phyloP scores from a whole-genome alignment of 2,329 filamentous ascomycete species.

The Colletotrichum ledebouriae region DNA sequence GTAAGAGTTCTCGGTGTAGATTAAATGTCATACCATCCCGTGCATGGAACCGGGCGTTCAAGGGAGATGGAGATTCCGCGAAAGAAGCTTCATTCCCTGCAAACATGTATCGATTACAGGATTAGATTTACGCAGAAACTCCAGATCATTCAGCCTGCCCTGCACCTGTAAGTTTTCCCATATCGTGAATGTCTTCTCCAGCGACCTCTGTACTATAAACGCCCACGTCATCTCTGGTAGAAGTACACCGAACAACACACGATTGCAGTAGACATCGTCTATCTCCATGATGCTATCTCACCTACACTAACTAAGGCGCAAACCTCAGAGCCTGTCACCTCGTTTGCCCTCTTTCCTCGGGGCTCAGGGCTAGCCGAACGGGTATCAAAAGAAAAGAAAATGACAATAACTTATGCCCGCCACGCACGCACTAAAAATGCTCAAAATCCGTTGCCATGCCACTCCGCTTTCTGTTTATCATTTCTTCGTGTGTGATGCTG shows the following conservation, averaged over 20 bases:
- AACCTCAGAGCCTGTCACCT: background rate
- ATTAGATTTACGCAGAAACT: no score
- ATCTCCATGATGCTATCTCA: background rate
- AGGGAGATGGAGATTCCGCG: slow-evolving; percentile 9
- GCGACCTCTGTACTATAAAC: no score
- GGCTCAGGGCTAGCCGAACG: slow-evolving; percentile 32
- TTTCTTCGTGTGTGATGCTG: slow-evolving; percentile 14
- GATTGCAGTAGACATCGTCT: no score
- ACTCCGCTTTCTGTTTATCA: background rate
- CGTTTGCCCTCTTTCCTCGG: background rate
- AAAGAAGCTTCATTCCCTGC: slow-evolving; percentile 2
- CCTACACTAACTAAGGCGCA: slow-evolving; percentile 3
- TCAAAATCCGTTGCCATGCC: slow-evolving; percentile 15
- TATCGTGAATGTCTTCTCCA: no score
- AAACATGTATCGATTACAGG: no score
- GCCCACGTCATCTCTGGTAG: no score
- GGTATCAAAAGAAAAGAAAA: slow-evolving; percentile 39
- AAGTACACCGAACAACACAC: no score
- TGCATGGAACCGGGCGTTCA: slow-evolving; percentile 43
- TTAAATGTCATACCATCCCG: slow-evolving; percentile 1
- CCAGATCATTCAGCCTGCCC: no score
- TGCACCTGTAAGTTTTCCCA: no score
- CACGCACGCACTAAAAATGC: slow-evolving; percentile 37
- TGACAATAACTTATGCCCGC: background rate
- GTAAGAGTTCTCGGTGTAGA: slow-evolving; percentile 12